Evolutionary conservation across 2,329 filamentous ascomycete species (phyloP).

Genomic region (Mycosphaerella arachidis): DNA sequence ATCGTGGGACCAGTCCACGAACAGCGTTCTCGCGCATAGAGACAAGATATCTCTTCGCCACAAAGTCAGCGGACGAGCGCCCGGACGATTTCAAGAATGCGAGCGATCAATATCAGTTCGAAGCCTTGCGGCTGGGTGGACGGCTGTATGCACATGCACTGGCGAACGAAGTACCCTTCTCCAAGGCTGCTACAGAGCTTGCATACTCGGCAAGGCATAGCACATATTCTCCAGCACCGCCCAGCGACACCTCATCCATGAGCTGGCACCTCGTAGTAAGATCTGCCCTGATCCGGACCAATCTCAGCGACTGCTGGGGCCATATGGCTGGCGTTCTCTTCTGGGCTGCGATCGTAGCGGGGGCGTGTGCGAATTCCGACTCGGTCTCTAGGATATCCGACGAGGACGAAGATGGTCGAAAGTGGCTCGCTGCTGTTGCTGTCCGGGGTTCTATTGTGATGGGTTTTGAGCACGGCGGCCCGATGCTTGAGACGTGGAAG

Average conservation of each 20-base stretch:
- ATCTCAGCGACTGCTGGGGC: slow-evolving; percentile 32
- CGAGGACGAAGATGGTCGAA: slow-evolving; percentile 25
- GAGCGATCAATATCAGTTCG: slow-evolving; percentile 24
- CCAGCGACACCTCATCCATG: background rate
- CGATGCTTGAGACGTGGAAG: slow-evolving; percentile 26
- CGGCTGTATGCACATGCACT: slow-evolving; percentile 28
- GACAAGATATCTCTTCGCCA: slow-evolving; percentile 19
- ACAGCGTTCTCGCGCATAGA: slow-evolving; percentile 4
- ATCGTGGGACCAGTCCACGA: slow-evolving; percentile 7
- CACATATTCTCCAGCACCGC: background rate
- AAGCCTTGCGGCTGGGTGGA: slow-evolving; percentile 28
- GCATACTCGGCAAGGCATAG: background rate
- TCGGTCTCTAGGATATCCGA: slow-evolving; percentile 1
- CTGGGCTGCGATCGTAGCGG: slow-evolving; percentile 30
- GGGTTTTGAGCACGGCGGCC: slow-evolving; percentile 30
- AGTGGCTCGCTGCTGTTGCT: slow-evolving; percentile 31
- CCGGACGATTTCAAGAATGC: slow-evolving; percentile 11
- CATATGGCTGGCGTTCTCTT: slow-evolving; percentile 32
- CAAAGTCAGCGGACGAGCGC: slow-evolving; percentile 4
- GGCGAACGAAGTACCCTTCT: slow-evolving; percentile 20
- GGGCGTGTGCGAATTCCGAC: slow-evolving; percentile 27
- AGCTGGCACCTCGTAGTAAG: slow-evolving; percentile 25
- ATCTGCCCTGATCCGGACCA: slow-evolving; percentile 23
- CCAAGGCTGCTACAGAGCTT: slow-evolving; percentile 18
- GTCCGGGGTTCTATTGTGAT: slow-evolving; percentile 30